These are phyloP conservation scores for Carex pumila DNA, from an alignment of 176 grass and related monocot genomes.

Conservation along the genomic window DNA sequence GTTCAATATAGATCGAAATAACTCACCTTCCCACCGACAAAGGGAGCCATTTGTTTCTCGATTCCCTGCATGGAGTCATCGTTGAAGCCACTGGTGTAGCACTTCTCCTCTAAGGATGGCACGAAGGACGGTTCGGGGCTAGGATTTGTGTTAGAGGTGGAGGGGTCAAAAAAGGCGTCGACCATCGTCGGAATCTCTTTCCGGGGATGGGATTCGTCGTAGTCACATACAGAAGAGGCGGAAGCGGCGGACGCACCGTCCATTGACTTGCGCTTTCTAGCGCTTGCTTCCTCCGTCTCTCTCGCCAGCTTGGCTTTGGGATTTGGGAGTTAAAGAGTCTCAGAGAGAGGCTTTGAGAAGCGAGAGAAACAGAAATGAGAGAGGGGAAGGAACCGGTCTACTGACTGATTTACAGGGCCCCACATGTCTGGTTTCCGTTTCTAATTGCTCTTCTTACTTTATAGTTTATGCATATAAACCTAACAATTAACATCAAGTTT, in stretches of 20 bases:
- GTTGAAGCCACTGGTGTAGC: slow-evolving; percentile 44
- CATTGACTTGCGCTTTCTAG: slow-evolving; percentile 74
- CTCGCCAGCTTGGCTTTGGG: slow-evolving; percentile 54
- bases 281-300: slow-evolving; percentile 80
- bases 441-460: no score
- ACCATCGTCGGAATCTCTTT: slow-evolving; percentile 18
- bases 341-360: slow-evolving; percentile 9
- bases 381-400: not conserved
- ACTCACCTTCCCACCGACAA: slow-evolving; percentile 59
- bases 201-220: slow-evolving; percentile 11
- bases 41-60: slow-evolving; percentile 61
- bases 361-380: slow-evolving; percentile 9
- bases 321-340: not conserved
- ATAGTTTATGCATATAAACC: no score
- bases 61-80: slow-evolving; percentile 30
- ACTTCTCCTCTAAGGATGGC: slow-evolving; percentile 39
- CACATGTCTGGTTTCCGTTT: not conserved
- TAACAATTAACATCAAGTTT: no score
- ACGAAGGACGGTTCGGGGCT: slow-evolving; percentile 34
- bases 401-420: not conserved
- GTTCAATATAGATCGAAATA: not conserved
- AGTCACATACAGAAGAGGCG: not conserved
- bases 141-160: slow-evolving; percentile 28
- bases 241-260: slow-evolving; percentile 25
- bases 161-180: not conserved